Conservation (phyloP, 139 green algal genomes). For the Chlamydomonas sp. region DNA sequence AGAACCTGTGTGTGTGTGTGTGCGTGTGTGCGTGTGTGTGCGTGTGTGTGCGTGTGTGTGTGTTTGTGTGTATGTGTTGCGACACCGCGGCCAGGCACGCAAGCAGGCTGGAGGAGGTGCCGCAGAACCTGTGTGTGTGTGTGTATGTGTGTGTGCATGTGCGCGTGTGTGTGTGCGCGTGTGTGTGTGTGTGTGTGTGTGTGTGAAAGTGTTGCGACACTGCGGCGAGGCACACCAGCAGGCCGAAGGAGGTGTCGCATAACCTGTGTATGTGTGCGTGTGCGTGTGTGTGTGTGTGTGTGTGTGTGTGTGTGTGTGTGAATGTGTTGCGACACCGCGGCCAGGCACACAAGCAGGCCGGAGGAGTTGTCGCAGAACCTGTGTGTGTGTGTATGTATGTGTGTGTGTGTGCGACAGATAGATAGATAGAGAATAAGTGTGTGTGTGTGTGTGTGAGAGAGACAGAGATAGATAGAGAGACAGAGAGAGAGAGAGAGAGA, state of each 20-base stretch:
- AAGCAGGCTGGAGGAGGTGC: conserved; percentile 24
- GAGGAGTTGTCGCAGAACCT: conserved; percentile 30
- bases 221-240: conserved; percentile 10
- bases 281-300: no score
- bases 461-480: no score
- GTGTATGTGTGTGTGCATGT: no score
- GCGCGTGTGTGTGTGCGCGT: no score
- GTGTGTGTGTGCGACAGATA: no score
- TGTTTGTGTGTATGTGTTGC: no score
- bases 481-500: no score
- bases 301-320: conserved; percentile 15
- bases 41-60: no score
- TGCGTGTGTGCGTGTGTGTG: conserved; percentile 12
- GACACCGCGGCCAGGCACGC: not conserved
- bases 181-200: conserved; percentile 15
- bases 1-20: conserved; percentile 43
- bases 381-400: no score
- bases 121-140: conserved; percentile 69
- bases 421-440: not conserved
- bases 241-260: conserved; percentile 25
- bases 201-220: not conserved
- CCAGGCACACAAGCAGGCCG: conserved; percentile 30
- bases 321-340: not conserved
- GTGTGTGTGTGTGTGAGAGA: conserved; percentile 10
- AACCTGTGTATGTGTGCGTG: no score